phyloP scores from a whole-genome alignment of 768 basidiomycete genomes.

The Boletus tylopilopsis region DNA sequence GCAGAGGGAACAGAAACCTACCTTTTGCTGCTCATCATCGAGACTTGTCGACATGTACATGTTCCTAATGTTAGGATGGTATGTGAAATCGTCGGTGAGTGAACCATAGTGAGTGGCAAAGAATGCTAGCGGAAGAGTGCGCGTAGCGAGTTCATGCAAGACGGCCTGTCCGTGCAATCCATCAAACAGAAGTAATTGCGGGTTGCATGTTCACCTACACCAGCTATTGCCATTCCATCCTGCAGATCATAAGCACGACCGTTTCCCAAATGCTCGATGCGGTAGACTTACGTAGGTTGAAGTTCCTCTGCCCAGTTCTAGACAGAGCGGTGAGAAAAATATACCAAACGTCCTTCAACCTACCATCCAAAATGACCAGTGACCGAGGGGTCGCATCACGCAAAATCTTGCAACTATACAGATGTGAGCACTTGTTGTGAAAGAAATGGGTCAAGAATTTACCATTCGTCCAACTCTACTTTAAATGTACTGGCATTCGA shows the following conservation, averaged over 20 bases:
- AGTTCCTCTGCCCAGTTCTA: constrained; percentile 93
- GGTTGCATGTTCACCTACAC: constrained; percentile 41
- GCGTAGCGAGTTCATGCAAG: constrained; percentile 90
- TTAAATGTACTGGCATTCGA: constrained; percentile 95
- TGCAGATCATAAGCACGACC: constrained; percentile 29
- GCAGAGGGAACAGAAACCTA: constrained; percentile 27
- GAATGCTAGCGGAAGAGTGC: constrained; percentile 86
- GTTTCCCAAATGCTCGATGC: constrained; percentile 4
- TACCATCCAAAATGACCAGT: constrained; percentile 92
- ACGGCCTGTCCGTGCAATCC: constrained; percentile 57
- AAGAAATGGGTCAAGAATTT: constrained; percentile 8
- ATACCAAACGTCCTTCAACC: constrained; percentile 16
- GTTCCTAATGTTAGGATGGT: constrained; percentile 87
- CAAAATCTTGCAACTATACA: constrained; percentile 80
- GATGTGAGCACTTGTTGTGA: not conserved
- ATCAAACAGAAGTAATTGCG: constrained; percentile 5
- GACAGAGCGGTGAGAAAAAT: constrained; percentile 8
- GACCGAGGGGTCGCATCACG: constrained; percentile 92
- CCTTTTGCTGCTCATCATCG: constrained; percentile 88
- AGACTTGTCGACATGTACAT: constrained; percentile 97
- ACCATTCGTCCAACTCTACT: constrained; percentile 98
- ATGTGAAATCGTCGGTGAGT: constrained; percentile 88
- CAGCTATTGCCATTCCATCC: constrained; percentile 99
- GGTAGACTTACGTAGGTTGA: constrained; percentile 75
- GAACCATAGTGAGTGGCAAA: constrained; percentile 99